Conservation (phyloP, 306 rosid species). For the Quercus rubra region DNA sequence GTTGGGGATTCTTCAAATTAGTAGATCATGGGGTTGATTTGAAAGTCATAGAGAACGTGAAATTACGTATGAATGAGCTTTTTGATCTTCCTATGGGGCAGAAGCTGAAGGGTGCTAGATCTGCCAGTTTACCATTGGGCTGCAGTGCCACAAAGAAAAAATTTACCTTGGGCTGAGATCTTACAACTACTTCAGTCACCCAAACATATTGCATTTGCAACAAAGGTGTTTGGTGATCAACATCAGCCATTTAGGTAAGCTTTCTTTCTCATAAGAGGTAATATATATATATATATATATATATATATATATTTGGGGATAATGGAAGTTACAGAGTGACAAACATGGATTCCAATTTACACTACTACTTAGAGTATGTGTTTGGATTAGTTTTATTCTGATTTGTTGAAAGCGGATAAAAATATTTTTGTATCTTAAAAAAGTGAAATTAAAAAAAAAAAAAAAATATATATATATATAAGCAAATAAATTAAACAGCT, state of each 20-base stretch:
- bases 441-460: too few relatives aligned
- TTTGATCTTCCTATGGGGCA: background rate
- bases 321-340: background rate
- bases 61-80: background rate
- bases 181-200: background rate
- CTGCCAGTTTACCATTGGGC: background rate
- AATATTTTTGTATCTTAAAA: too few relatives aligned
- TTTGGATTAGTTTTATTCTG: too few relatives aligned
- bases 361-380: too few relatives aligned
- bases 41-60: background rate
- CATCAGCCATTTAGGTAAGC: background rate
- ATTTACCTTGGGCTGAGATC: background rate
- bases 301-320: background rate
- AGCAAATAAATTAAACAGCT: too few relatives aligned
- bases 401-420: too few relatives aligned
- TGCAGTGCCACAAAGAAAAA: background rate
- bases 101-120: background rate
- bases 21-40: background rate
- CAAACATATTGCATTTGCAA: background rate
- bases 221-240: constrained; percentile 1
- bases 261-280: background rate
- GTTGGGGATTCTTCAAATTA: background rate
- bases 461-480: too few relatives aligned
- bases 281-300: too few relatives aligned
- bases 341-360: background rate